Evolutionary conservation across 192 early-diverging fungal genomes (phyloP).

Genomic region (Geranomyces variabilis): DNA sequence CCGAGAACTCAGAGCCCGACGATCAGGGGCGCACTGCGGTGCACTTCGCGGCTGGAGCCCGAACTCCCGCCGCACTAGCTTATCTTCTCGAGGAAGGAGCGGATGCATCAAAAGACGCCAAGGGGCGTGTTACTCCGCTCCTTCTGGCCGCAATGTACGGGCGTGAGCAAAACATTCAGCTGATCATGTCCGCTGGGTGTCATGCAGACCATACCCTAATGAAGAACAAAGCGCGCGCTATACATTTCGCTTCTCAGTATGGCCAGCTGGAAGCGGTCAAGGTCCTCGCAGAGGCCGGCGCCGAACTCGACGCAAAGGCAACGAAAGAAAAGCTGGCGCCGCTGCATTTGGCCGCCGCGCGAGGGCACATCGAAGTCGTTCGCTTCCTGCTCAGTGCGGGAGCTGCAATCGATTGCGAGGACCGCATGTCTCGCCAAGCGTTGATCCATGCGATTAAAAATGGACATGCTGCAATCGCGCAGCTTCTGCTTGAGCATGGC

Average conservation of each 20-base stretch:
- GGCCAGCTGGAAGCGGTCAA: constrained; percentile 43
- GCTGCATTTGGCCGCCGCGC: constrained; percentile 23
- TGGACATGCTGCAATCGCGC: constrained; percentile 49
- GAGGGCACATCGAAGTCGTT: constrained; percentile 44
- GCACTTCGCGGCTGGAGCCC: constrained; percentile 56
- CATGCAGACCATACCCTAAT: constrained; percentile 46
- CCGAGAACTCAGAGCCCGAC: constrained; percentile 44
- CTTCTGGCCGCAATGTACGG: constrained; percentile 57
- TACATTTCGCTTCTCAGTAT: constrained; percentile 41
- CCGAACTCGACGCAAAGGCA: constrained; percentile 38
- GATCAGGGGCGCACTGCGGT: constrained; percentile 45
- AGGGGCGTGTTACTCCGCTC: constrained; percentile 47
- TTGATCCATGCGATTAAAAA: constrained; percentile 28
- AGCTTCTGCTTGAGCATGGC: constrained; percentile 47
- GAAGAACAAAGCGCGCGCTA: constrained; percentile 24
- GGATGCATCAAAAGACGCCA: constrained; percentile 41
- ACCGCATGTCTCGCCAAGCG: not conserved
- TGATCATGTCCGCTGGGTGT: constrained; percentile 36
- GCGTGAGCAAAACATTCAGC: constrained; percentile 34
- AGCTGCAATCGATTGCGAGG: constrained; percentile 40
- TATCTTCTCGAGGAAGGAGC: constrained; percentile 41
- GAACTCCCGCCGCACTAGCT: constrained; percentile 47
- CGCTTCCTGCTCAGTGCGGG: constrained; percentile 39
- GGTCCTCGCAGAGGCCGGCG: constrained; percentile 38
- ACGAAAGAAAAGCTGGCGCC: constrained; percentile 34